These are phyloP conservation scores for Pistacia atlantica DNA, from an alignment of 345 rosid species.

Conservation along the genomic window DNA sequence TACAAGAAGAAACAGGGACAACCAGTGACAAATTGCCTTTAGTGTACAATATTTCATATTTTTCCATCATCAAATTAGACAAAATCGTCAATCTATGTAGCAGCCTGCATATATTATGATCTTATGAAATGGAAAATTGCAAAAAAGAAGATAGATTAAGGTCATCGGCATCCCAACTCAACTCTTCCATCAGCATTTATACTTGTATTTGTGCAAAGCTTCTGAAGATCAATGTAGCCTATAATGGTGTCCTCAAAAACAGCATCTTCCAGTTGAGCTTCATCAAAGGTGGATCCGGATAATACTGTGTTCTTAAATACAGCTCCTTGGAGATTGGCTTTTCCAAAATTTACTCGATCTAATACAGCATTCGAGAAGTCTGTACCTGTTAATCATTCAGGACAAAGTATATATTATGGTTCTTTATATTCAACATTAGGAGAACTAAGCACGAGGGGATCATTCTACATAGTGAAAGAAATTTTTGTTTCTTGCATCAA, in stretches of 20 bases:
- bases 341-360: constrained; percentile 79
- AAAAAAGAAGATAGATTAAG: not conserved
- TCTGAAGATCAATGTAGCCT: constrained; percentile 74
- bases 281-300: constrained; percentile 80
- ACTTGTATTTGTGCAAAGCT: constrained; percentile 53
- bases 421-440: not conserved
- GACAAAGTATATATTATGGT: not conserved
- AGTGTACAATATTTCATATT: not conserved
- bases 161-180: constrained; percentile 62
- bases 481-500: not conserved
- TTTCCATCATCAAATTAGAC: not conserved
- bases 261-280: constrained; percentile 69
- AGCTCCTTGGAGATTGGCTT: constrained; percentile 80
- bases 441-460: not conserved
- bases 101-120: not conserved
- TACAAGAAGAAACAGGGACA: not conserved
- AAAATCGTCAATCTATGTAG: constrained; percentile 1
- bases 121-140: not conserved
- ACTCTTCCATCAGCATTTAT: constrained; percentile 55
- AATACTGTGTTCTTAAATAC: constrained; percentile 74
- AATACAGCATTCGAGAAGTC: constrained; percentile 87
- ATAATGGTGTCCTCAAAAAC: constrained; percentile 69
- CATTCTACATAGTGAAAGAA: not conserved
- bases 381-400: constrained; percentile 47
- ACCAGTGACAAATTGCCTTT: not conserved